Percentiles rank a stretch among this genome's conserved stretches.
Conservation (phyloP, 495 filamentous ascomycete genomes). For the Pyrenula aspistea region DNA sequence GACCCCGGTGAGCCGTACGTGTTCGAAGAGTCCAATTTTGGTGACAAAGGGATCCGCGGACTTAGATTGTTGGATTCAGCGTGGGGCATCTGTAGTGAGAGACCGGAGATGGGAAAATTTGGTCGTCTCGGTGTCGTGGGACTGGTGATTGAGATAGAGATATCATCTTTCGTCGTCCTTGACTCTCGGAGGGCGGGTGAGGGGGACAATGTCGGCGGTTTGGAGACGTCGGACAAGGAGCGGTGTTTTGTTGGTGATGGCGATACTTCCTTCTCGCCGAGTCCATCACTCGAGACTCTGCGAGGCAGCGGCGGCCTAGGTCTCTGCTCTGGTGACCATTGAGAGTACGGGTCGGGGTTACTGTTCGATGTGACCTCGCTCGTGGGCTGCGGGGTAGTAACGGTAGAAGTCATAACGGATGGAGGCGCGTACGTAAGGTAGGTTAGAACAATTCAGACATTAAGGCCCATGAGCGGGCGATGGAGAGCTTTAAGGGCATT, state of each 20-base stretch:
- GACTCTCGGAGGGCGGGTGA: conserved; percentile 20
- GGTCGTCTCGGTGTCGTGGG: conserved; percentile 52
- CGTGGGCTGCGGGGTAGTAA: background rate
- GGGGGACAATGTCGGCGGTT: conserved; percentile 13
- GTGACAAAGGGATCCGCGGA: conserved; percentile 64
- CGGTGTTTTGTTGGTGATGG: conserved; percentile 21
- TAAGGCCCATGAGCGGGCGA: too few species aligned
- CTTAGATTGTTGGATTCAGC: conserved; percentile 44
- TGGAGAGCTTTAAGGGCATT: too few species aligned
- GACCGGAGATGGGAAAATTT: conserved; percentile 44
- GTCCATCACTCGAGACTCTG: background rate
- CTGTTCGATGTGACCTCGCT: background rate
- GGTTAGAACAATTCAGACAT: too few species aligned
- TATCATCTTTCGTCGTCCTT: conserved; percentile 65
- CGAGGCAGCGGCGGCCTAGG: background rate
- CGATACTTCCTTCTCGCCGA: background rate
- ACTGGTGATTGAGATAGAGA: conserved; percentile 45
- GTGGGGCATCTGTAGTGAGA: conserved; percentile 65
- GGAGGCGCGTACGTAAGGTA: too few species aligned
- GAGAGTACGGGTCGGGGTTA: background rate
- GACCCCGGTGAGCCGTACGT: conserved; percentile 77
- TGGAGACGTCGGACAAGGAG: conserved; percentile 32
- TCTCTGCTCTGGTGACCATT: too few species aligned
- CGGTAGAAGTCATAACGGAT: background rate
- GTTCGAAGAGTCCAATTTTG: conserved; percentile 70